Conservation (phyloP, 306 rosid species). For the Rosa lucieae region DNA sequence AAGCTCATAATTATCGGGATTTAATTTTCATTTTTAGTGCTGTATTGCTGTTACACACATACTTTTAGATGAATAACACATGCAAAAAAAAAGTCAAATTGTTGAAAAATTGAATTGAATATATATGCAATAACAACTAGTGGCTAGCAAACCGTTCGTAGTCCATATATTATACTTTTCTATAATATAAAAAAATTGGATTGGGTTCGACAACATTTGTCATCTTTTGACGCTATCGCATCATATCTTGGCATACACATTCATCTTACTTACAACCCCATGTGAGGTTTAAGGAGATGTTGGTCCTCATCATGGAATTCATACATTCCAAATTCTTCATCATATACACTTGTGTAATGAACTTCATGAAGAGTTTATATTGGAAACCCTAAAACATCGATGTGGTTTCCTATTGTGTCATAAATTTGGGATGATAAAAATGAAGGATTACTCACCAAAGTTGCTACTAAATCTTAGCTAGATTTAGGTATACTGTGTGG, state of each 20-base stretch:
- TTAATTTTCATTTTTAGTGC: not conserved
- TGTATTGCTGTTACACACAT: not conserved
- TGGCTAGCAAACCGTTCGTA: not conserved
- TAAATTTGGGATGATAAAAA: not conserved
- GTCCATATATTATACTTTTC: not conserved
- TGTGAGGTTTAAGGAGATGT: conserved; percentile 5
- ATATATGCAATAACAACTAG: not conserved
- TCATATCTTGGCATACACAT: not conserved
- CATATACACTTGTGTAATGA: not conserved
- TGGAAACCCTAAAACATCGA: not conserved
- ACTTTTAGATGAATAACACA: not conserved
- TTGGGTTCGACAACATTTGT: not conserved
- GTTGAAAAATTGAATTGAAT: not conserved
- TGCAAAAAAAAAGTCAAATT: not conserved
- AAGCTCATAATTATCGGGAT: not conserved
- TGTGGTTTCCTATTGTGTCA: not conserved
- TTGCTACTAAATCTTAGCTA: not conserved
- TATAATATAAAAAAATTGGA: not conserved
- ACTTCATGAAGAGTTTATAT: not conserved
- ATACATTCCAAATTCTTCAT: not conserved
- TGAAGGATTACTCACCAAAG: not conserved
- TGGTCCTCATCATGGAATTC: too few species aligned
- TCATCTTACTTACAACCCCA: not conserved
- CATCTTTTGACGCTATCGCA: conserved; percentile 6
- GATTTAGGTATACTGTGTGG: not conserved